Evolutionary conservation across 176 grass and related monocot genomes (phyloP).

Genomic region (Avena atlantica): DNA sequence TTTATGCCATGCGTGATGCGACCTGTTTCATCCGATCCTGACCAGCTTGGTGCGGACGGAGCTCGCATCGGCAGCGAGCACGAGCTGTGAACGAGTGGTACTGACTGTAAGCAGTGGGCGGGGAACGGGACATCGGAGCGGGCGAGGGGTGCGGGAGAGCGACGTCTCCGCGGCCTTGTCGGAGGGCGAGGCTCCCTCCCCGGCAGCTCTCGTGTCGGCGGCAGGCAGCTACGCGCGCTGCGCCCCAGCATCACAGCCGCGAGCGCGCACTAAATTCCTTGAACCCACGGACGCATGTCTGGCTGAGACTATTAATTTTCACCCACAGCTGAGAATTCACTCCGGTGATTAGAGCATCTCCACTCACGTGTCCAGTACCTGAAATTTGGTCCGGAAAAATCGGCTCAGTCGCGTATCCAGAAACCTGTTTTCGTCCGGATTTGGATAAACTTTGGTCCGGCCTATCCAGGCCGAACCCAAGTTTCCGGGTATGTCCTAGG

Average conservation of each 20-base stretch:
- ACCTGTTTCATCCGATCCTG: not conserved
- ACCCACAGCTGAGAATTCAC: too few species aligned
- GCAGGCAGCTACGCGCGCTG: constrained; percentile 22
- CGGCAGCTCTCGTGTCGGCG: constrained; percentile 21
- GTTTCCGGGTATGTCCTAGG: too few species aligned
- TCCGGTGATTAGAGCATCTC: too few species aligned
- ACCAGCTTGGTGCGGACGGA: not conserved
- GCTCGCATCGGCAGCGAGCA: constrained; percentile 1
- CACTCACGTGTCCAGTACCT: too few species aligned
- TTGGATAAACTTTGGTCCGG: too few species aligned
- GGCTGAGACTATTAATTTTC: too few species aligned
- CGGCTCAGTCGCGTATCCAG: too few species aligned
- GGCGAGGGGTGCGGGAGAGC: not conserved
- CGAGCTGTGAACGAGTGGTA: not conserved
- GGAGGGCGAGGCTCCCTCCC: not conserved
- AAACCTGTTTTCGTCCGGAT: too few species aligned
- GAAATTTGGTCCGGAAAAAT: too few species aligned
- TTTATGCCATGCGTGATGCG: not conserved
- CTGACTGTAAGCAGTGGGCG: not conserved
- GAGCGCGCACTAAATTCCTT: too few species aligned
- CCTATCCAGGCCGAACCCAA: too few species aligned
- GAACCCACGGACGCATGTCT: not conserved
- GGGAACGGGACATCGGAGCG: constrained; percentile 3
- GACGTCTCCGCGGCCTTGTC: constrained; percentile 44
- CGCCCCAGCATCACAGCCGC: constrained; percentile 31